Conservation (phyloP, 768 basidiomycete genomes). For the Suillus lakei region DNA sequence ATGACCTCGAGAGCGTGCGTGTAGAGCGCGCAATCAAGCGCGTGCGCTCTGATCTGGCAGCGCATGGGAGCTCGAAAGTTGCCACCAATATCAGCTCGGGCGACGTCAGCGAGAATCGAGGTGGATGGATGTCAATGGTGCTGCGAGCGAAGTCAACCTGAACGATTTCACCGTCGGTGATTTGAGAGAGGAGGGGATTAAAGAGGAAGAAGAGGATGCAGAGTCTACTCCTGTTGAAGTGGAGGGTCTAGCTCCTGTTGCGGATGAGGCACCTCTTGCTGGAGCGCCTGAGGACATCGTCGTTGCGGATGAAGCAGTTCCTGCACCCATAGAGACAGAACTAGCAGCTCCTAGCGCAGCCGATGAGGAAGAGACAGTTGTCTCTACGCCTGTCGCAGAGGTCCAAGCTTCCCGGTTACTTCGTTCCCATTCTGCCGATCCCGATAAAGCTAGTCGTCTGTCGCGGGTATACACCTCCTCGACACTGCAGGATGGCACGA, state of each 20-base stretch:
- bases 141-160: slow-evolving; percentile 33
- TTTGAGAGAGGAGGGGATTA: slow-evolving; percentile 27
- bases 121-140: slow-evolving; percentile 27
- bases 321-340: slow-evolving; percentile 24
- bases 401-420: slow-evolving; percentile 53
- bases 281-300: slow-evolving; percentile 13
- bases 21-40: slow-evolving; percentile 89
- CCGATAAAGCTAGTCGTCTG: slow-evolving; percentile 61
- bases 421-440: slow-evolving; percentile 84
- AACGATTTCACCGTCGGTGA: slow-evolving; percentile 22
- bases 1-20: slow-evolving; percentile 87
- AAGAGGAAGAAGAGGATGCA: slow-evolving; percentile 30
- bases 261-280: slow-evolving; percentile 12
- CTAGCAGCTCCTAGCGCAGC: slow-evolving; percentile 23
- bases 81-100: slow-evolving; percentile 31
- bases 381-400: slow-evolving; percentile 46
- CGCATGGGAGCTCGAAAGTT: slow-evolving; percentile 56
- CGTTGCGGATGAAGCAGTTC: slow-evolving; percentile 10
- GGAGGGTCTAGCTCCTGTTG: slow-evolving; percentile 9
- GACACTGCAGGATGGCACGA: slow-evolving; percentile 52
- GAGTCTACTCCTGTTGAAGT: slow-evolving; percentile 12
- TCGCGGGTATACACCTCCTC: slow-evolving; percentile 65
- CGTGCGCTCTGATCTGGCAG: slow-evolving; percentile 82
- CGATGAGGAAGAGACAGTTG: slow-evolving; percentile 34
- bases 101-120: slow-evolving; percentile 38